A percentile compares a stretch with the other conserved stretches of the same genome.
Evolutionary conservation across 1,139 yeast genomes (phyloP).

Genomic region (Suhomyces bolitotheri): DNA sequence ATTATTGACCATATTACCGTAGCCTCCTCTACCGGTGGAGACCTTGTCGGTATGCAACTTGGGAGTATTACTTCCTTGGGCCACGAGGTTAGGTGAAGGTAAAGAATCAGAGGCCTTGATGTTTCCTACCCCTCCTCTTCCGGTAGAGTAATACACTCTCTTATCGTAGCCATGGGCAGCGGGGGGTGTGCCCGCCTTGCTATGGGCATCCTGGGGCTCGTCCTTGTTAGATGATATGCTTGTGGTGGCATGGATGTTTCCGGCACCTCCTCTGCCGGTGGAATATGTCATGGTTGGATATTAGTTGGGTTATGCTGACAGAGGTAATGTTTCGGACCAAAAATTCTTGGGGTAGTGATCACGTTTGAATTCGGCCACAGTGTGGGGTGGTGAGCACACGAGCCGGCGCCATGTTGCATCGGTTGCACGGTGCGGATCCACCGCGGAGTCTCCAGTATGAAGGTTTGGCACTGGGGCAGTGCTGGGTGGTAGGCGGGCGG

Average conservation of each 20-base stretch:
- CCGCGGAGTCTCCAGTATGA: no score
- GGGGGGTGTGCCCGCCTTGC: slow-evolving; percentile 9
- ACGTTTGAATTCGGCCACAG: slow-evolving; percentile 11
- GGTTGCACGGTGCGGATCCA: no score
- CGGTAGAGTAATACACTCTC: slow-evolving; percentile 56
- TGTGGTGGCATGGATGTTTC: slow-evolving; percentile 25
- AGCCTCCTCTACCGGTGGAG: slow-evolving; percentile 82
- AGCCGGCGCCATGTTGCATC: not conserved
- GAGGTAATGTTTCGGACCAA: no score
- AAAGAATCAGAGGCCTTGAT: slow-evolving; percentile 46
- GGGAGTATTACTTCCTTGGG: slow-evolving; percentile 68
- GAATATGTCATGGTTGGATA: slow-evolving; percentile 18
- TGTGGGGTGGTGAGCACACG: slow-evolving; percentile 7
- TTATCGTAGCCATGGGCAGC: slow-evolving; percentile 23
- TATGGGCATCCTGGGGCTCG: slow-evolving; percentile 1
- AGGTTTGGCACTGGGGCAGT: no score
- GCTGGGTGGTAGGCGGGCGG: no score
- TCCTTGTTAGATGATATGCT: slow-evolving; percentile 1
- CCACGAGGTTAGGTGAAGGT: slow-evolving; percentile 56
- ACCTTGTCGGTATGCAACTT: slow-evolving; percentile 56
- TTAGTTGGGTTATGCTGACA: no score
- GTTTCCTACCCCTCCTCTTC: slow-evolving; percentile 83
- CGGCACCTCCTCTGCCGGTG: slow-evolving; percentile 30
- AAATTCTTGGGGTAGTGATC: slow-evolving; percentile 13
- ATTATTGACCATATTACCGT: slow-evolving; percentile 73